These are phyloP conservation scores for Sherardia arvensis DNA, from an alignment of 257 asterid species.

Conservation along the genomic window DNA sequence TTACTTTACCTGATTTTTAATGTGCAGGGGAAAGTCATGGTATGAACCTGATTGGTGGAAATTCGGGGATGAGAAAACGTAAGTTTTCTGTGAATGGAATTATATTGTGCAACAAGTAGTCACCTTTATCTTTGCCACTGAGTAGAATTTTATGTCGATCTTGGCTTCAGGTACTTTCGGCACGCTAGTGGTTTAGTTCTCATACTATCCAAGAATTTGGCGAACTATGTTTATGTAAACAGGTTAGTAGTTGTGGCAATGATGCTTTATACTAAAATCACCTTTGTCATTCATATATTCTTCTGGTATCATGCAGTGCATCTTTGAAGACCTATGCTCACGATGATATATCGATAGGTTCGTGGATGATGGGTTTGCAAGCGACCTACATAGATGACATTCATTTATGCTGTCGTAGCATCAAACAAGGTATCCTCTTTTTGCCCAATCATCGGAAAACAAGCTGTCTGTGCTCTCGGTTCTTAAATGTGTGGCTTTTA, in stretches of 20 bases:
- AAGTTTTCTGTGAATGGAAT: constrained; percentile 20
- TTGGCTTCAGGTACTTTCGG: constrained; percentile 71
- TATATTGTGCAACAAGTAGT: not conserved
- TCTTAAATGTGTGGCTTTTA: constrained; percentile 9
- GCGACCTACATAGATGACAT: constrained; percentile 77
- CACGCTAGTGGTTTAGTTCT: constrained; percentile 74
- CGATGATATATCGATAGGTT: constrained; percentile 74
- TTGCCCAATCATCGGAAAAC: not conserved
- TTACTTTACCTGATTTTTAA: constrained; percentile 10
- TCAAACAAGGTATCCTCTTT: constrained; percentile 49
- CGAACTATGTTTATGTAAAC: constrained; percentile 67
- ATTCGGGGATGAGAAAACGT: constrained; percentile 92
- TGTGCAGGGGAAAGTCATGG: constrained; percentile 81
- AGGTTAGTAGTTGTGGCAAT: constrained; percentile 35
- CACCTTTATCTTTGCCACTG: not conserved
- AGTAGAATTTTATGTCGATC: not conserved
- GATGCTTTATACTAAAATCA: not conserved
- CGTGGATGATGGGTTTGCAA: constrained; percentile 95
- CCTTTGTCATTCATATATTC: not conserved
- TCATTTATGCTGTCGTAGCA: constrained; percentile 63
- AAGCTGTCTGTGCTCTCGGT: not conserved
- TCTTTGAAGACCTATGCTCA: constrained; percentile 77
- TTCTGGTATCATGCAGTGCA: constrained; percentile 43
- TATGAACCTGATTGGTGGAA: constrained; percentile 99
- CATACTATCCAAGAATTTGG: constrained; percentile 60